Evolutionary conservation across 805 yeast species (phyloP).

Genomic region (Ogataea glucozyma): DNA sequence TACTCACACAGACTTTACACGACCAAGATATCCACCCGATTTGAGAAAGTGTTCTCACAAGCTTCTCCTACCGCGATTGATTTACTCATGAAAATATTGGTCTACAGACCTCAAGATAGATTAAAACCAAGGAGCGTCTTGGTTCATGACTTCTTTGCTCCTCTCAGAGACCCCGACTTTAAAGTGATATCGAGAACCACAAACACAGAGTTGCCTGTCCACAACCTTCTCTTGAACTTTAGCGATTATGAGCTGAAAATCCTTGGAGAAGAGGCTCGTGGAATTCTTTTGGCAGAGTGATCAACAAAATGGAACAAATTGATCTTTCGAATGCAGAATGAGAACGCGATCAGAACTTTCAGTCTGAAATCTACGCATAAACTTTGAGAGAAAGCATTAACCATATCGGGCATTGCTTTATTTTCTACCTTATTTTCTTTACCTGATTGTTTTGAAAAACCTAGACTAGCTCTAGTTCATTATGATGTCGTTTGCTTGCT

Average conservation of each 20-base stretch:
- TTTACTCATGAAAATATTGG: conserved; percentile 74
- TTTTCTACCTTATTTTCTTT: neutral
- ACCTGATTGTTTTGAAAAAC: neutral
- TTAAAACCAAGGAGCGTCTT: conserved; percentile 78
- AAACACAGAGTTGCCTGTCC: conserved; percentile 39
- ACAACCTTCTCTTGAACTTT: conserved; percentile 60
- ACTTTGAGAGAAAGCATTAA: too few species aligned
- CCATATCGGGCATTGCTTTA: neutral
- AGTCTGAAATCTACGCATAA: too few species aligned
- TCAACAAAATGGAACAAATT: neutral
- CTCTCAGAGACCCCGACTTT: conserved; percentile 61
- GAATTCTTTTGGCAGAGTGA: conserved; percentile 26
- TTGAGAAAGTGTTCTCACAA: conserved; percentile 66
- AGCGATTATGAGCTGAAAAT: conserved; percentile 57
- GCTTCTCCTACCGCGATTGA: conserved; percentile 88
- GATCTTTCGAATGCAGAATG: too few species aligned
- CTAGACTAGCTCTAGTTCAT: conserved; percentile 3
- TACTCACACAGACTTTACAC: conserved; percentile 55
- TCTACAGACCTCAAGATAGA: conserved; percentile 86
- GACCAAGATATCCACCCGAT: conserved; percentile 34
- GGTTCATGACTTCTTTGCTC: conserved; percentile 88
- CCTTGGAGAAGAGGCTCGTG: conserved; percentile 29
- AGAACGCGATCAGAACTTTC: too few species aligned
- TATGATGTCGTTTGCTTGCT: conserved; percentile 2
- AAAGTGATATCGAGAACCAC: conserved; percentile 35